Base-by-base conservation (phyloP, 441 rosid genomes). In the Bruguiera hainesii region DNA sequence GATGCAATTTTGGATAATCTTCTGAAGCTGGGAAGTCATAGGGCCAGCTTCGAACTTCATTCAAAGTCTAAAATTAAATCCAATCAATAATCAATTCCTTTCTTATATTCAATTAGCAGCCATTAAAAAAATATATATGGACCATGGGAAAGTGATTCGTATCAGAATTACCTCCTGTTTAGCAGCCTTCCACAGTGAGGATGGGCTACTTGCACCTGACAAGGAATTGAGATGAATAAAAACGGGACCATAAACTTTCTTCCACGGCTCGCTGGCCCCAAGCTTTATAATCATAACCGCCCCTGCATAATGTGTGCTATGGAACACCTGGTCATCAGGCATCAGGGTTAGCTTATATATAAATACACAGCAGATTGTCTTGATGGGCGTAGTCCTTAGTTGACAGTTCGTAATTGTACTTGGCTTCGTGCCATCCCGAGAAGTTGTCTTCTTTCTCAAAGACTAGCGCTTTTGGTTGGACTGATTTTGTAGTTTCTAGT, bases 211-310 rank as follows among this genome's bases (percentile, higher is more conserved):
- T 63, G 64, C 71, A 51, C 77, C 75, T 33, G 66, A 52, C 26
- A 72, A 75, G 55, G 83, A 78, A 64, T 93, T 93, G 19, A 89
- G 57, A 70, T 89, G 85, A 66, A 88, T 51, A 13, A 89, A 89
- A 71, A 89, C 83, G 0, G 98, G 98, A 53, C 98, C 95, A 28
- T 82, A 87, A 28, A 89, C 96, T 78, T 91, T 93, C 84, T 91
- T 93, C 98, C 98, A 93, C 16, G 83, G 64, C 75, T 93, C 97
- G 10, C 79, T 90, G 6, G 72, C 68, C 66, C 76, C 73, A 11
- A 93, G 65, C 61, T 78, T 89, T 73, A 82, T 73, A 56, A 87
- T 89, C 81, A 91, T 69, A 35, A 85, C 91, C 21, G 83, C 90
- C 65, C 98, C 98, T 0, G 72, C 80, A 25, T 91, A 93, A 63